Percentiles rank a stretch among this genome's conserved stretches.
phyloP scores from a whole-genome alignment of 2,329 filamentous ascomycete genomes.

The Colletotrichum tropicicola region DNA sequence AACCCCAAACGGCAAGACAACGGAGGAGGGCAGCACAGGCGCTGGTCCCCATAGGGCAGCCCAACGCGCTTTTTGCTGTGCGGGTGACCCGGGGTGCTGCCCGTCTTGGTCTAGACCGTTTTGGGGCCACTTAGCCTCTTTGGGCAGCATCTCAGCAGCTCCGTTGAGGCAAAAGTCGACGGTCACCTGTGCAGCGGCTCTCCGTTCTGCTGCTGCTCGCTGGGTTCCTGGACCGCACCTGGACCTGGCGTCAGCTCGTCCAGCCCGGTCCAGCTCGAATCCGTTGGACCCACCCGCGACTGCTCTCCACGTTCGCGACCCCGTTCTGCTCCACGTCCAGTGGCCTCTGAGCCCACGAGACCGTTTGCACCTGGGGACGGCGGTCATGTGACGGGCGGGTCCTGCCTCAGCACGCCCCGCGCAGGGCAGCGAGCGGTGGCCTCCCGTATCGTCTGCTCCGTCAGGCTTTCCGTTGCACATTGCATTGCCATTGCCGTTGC shows the following conservation, averaged over 20 bases:
- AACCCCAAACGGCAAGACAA: not conserved
- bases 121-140: accelerated
- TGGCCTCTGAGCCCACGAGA: slow-evolving; percentile 6
- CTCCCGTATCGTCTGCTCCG: too few relatives aligned
- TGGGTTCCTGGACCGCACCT: slow-evolving; percentile 5
- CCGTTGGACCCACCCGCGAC: not conserved
- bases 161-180: slow-evolving; percentile 1
- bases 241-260: slow-evolving; percentile 3
- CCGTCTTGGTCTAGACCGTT: not conserved
- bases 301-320: not conserved
- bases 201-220: too few relatives aligned
- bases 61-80: slow-evolving; percentile 2
- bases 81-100: slow-evolving; percentile 16
- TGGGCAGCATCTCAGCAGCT: not conserved
- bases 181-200: slow-evolving; percentile 14
- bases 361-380: slow-evolving; percentile 5
- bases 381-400: slow-evolving; percentile 4
- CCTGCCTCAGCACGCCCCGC: not conserved
- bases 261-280: slow-evolving; percentile 19
- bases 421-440: too few relatives aligned
- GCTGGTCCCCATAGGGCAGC: slow-evolving; percentile 13
- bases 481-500: not conserved
- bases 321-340: not conserved
- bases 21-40: not conserved
- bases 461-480: too few relatives aligned